phyloP scores from a whole-genome alignment of 2,329 filamentous ascomycete species.

The Verticillium nubilum region DNA sequence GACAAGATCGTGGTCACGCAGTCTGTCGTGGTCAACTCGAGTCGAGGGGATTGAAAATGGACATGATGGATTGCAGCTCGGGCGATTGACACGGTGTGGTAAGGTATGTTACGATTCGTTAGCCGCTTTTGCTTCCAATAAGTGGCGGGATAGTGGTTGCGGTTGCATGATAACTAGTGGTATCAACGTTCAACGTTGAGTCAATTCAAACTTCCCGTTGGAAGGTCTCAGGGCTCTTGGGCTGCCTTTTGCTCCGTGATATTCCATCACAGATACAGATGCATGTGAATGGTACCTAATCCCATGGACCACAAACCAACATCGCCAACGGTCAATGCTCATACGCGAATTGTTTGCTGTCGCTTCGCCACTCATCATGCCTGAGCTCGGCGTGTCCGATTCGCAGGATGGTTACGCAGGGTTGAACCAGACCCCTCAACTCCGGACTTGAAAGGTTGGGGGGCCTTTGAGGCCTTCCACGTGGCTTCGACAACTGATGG shows the following conservation, averaged over 20 bases:
- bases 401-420: not conserved
- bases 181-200: too few relatives aligned
- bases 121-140: too few relatives aligned
- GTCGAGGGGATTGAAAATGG: not conserved
- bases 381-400: not conserved
- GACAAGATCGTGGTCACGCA: constrained; percentile 6
- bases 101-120: too few relatives aligned
- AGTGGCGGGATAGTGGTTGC: too few relatives aligned
- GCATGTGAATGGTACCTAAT: not conserved
- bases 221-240: too few relatives aligned
- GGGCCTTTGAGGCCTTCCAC: not conserved
- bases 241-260: too few relatives aligned
- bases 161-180: too few relatives aligned
- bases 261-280: too few relatives aligned
- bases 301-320: not conserved
- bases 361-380: not conserved
- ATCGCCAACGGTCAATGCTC: not conserved
- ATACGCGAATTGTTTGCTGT: not conserved
- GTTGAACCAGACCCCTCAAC: not conserved
- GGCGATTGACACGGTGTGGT: too few relatives aligned
- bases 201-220: too few relatives aligned
- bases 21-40: constrained; percentile 1
- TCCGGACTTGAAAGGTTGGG: not conserved
- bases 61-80: too few relatives aligned
- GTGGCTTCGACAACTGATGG: not conserved